A percentile compares a stretch with the other conserved stretches of the same genome.
Conservation (phyloP, 2,329 filamentous ascomycete species). For the Coniochaeta sp. region DNA sequence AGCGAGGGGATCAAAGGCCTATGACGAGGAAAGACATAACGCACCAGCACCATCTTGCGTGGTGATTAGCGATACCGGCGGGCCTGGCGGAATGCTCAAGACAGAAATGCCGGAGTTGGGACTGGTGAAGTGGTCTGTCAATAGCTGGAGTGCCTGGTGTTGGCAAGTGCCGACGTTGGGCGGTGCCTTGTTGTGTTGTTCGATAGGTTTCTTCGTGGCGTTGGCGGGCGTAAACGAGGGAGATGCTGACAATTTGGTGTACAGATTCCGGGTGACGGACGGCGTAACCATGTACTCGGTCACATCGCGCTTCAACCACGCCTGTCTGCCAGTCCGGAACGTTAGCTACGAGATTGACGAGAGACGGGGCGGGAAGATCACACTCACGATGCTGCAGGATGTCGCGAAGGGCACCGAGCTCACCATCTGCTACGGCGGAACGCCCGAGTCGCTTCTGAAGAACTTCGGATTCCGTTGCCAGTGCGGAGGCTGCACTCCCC, state of each 20-base stretch:
- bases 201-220: not conserved
- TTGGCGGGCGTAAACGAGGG: conserved; percentile 6
- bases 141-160: too few species aligned
- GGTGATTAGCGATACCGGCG: too few species aligned
- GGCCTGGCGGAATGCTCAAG: too few species aligned
- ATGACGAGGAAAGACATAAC: too few species aligned
- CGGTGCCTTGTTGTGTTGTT: not conserved
- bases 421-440: conserved; percentile 40
- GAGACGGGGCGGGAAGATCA: not conserved
- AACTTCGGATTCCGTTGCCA: conserved; percentile 46
- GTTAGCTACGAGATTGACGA: not conserved
- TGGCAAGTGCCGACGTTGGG: too few species aligned
- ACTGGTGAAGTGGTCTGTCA: too few species aligned
- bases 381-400: conserved; percentile 17
- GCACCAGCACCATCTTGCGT: too few species aligned
- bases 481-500: conserved; percentile 36
- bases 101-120: too few species aligned
- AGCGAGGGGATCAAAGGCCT: too few species aligned
- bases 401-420: conserved; percentile 40
- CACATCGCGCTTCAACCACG: conserved; percentile 52
- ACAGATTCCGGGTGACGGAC: conserved; percentile 16
- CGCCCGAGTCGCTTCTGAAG: conserved; percentile 28
- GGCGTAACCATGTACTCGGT: conserved; percentile 38
- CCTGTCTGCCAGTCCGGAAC: conserved; percentile 31
- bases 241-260: not conserved